Evolutionary conservation across 129 eudicot genomes (phyloP), one percentile per base, ranked within the genome.

Genomic region (Sambucus nigra): DNA sequence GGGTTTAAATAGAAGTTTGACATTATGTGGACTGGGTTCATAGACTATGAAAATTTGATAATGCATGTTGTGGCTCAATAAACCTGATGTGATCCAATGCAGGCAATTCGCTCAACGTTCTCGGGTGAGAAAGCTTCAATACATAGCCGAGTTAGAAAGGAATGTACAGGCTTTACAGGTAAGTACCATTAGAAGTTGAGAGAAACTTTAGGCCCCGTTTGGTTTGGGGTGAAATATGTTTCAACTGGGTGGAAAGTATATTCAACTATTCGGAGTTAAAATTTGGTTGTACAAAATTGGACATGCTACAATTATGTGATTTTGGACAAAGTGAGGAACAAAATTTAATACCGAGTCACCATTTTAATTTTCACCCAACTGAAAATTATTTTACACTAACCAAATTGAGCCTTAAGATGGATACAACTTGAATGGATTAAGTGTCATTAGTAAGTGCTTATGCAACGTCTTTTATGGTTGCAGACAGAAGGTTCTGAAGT

Each of bases 81-180:
- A 58, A 33, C 26, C 49, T 74, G 42, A 61, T 26, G 50, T 51
- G 33, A 32, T 52, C 20, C 52, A 57, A 51, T 77, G 57, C 86
- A 92, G 99, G 79, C 94, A 92, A 82, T 92, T 86, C 70, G 99
- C 99, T 48, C 99, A 92, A 64, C 91, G 99, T 27, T 92, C 99
- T 1, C 83, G 99, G 61, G 99, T 92, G 35, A 62, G 98, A 50
- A 91, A 91, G 80, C 94, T 91, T 71, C 99, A 92, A 76, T 86
- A 92, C 82, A 92, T 92, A 14, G 99, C 99, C 56, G 99, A 92
- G 70, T 84, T 92, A 56, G 99, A 92, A 73, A 82, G 84, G 71
- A 86, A 86, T 51, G 96, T 92, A 23, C 99, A 92, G 67, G 91
- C 87, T 27, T 68, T 92, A 61, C 99, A 85, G 94, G 98, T 77